A percentile compares a stretch with the other conserved stretches of the same genome.
Evolutionary conservation across 352 stramenopile genomes (phyloP).

Genomic region (Discostella stelligera): DNA sequence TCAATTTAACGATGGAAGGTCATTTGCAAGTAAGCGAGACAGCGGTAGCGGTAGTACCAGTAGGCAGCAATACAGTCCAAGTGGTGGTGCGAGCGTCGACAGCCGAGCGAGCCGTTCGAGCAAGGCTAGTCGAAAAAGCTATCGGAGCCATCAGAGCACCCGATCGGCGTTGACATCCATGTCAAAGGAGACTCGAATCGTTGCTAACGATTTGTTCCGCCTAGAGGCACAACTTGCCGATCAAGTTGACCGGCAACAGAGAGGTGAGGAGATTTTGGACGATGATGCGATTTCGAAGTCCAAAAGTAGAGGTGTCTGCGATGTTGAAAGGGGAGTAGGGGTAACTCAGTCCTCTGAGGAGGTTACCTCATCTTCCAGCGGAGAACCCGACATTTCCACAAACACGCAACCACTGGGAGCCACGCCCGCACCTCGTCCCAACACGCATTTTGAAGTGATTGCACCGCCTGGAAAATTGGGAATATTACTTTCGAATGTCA

Average conservation of each 20-base stretch:
- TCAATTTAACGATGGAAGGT: not conserved
- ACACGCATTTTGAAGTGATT: constrained; percentile 56
- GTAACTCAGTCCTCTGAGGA: not conserved
- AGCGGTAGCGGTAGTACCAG: constrained; percentile 8
- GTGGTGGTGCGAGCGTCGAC: constrained; percentile 48
- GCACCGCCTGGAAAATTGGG: constrained; percentile 76
- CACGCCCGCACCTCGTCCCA: constrained; percentile 28
- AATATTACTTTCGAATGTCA: constrained; percentile 71
- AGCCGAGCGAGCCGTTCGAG: constrained; percentile 36
- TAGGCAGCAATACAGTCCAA: not conserved
- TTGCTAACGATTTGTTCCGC: constrained; percentile 78
- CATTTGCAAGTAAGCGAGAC: not conserved
- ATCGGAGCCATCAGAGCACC: constrained; percentile 69
- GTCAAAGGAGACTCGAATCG: constrained; percentile 70
- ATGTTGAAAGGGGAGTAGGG: not conserved
- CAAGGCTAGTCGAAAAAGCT: constrained; percentile 47
- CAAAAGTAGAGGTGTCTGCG: not conserved
- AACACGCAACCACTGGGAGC: constrained; percentile 20
- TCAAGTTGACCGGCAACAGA: constrained; percentile 19
- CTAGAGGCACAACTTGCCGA: constrained; percentile 76
- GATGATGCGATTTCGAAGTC: not conserved
- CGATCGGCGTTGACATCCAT: constrained; percentile 71
- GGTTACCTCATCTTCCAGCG: constrained; percentile 2
- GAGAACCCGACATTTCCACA: constrained; percentile 9
- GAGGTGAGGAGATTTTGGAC: constrained; percentile 1